These are phyloP conservation scores for Haematococcus lacustris DNA, from an alignment of 139 green algal species.

Conservation along the genomic window DNA sequence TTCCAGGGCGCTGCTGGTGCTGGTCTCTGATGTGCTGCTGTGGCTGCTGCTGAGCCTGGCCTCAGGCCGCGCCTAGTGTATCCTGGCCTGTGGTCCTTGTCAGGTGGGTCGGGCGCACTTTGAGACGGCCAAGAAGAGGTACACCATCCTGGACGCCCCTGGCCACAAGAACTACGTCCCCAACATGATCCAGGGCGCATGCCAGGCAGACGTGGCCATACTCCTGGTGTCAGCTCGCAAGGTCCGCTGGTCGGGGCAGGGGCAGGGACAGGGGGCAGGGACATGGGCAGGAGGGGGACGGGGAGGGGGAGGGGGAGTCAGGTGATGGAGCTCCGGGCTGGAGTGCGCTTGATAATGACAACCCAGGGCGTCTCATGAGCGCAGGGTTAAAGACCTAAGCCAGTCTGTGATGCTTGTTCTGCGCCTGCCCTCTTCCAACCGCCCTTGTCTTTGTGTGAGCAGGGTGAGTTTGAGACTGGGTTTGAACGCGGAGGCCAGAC, in stretches of 20 bases:
- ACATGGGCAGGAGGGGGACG: too few relatives aligned
- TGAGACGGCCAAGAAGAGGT: constrained; percentile 78
- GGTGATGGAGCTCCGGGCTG: not conserved
- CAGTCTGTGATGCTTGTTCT: not conserved
- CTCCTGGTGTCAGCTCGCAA: constrained; percentile 87
- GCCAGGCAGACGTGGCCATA: constrained; percentile 82
- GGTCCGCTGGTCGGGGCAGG: constrained; percentile 18
- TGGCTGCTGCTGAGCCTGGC: too few relatives aligned
- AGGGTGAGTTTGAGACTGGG: constrained; percentile 91
- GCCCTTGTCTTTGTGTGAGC: not conserved
- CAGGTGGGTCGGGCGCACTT: constrained; percentile 77
- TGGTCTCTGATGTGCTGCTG: too few relatives aligned
- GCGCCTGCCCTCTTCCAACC: not conserved
- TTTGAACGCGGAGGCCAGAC: constrained; percentile 93
- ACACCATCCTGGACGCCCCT: constrained; percentile 94
- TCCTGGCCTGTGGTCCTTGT: too few relatives aligned
- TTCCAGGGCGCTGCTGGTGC: too few relatives aligned
- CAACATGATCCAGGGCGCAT: constrained; percentile 87
- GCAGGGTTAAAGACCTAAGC: not conserved
- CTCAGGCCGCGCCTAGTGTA: too few relatives aligned
- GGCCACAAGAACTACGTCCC: constrained; percentile 98
- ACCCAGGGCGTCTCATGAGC: not conserved
- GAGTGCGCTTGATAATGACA: not conserved
- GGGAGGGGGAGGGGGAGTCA: not conserved
- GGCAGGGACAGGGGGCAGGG: not conserved